Conservation (phyloP, 768 basidiomycete species). For the Boletellus sp. region DNA sequence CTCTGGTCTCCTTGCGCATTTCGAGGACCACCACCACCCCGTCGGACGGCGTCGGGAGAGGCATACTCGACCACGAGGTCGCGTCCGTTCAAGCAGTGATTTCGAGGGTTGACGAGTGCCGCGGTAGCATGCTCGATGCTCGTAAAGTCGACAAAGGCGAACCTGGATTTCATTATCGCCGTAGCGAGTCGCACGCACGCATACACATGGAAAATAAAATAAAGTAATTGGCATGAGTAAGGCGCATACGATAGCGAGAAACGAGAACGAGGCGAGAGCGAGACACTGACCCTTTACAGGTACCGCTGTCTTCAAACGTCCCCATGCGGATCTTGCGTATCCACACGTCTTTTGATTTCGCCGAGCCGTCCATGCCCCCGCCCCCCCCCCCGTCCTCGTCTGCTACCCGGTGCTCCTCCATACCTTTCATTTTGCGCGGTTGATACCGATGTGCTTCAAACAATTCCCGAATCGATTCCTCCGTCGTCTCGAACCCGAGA, state of each 20-base stretch:
- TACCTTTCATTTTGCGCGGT: conserved; percentile 33
- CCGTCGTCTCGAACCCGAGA: conserved; percentile 86
- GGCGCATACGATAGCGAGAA: neutral
- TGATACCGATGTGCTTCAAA: conserved; percentile 57
- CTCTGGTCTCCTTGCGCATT: conserved; percentile 22
- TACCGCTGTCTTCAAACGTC: conserved; percentile 92
- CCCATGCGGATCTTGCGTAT: conserved; percentile 87
- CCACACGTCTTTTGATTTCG: conserved; percentile 41
- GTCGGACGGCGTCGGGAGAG: conserved; percentile 81
- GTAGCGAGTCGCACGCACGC: no score
- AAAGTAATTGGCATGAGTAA: neutral
- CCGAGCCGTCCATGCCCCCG: neutral
- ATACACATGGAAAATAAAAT: neutral
- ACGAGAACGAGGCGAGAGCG: conserved; percentile 24
- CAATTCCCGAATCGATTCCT: conserved; percentile 65
- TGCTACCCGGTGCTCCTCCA: conserved; percentile 17
- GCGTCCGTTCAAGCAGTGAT: conserved; percentile 80
- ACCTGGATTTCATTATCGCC: conserved; percentile 43
- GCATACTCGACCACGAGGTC: conserved; percentile 87
- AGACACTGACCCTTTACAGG: conserved; percentile 82
- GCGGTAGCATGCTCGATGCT: conserved; percentile 74
- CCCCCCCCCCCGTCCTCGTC: neutral
- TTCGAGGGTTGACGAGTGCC: conserved; percentile 77
- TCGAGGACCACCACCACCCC: conserved; percentile 56
- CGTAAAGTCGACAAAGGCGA: conserved; percentile 92